These are phyloP conservation scores for Ogataea hybrid DNA, from an alignment of 1,139 yeast species.

Conservation along the genomic window DNA sequence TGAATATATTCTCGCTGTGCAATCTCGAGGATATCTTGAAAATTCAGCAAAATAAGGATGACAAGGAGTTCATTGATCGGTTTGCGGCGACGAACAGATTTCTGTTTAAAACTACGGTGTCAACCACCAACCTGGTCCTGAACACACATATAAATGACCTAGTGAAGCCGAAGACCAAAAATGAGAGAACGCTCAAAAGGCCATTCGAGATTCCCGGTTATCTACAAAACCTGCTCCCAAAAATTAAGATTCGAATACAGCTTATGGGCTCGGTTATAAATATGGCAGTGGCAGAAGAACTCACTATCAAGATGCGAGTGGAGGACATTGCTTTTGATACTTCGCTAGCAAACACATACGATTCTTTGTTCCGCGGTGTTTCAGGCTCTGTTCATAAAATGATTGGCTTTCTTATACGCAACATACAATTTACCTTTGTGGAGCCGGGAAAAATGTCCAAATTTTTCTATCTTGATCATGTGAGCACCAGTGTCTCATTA, in stretches of 20 bases:
- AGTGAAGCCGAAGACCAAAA: not conserved
- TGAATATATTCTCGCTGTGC: conserved; percentile 12
- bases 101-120: conserved; percentile 13
- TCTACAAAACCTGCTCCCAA: conserved; percentile 21
- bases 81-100: conserved; percentile 4
- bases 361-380: conserved; percentile 21
- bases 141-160: conserved; percentile 8
- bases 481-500: conserved; percentile 16
- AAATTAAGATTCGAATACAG: conserved; percentile 24
- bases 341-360: conserved; percentile 22
- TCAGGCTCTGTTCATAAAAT: conserved; percentile 18
- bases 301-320: conserved; percentile 2
- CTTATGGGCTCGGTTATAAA: conserved; percentile 19
- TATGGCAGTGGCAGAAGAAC: conserved; percentile 10
- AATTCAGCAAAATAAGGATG: conserved; percentile 1
- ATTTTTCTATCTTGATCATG: conserved; percentile 18
- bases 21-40: conserved; percentile 6
- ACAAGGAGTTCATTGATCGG: conserved; percentile 4
- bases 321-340: conserved; percentile 30
- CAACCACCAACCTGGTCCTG: conserved; percentile 9
- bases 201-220: not conserved
- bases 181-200: not conserved
- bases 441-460: conserved; percentile 12
- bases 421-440: conserved; percentile 20
- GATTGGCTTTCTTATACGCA: conserved; percentile 18